phyloP scores from a whole-genome alignment of 352 stramenopile species.

The Globisporangium heterothallicum region DNA sequence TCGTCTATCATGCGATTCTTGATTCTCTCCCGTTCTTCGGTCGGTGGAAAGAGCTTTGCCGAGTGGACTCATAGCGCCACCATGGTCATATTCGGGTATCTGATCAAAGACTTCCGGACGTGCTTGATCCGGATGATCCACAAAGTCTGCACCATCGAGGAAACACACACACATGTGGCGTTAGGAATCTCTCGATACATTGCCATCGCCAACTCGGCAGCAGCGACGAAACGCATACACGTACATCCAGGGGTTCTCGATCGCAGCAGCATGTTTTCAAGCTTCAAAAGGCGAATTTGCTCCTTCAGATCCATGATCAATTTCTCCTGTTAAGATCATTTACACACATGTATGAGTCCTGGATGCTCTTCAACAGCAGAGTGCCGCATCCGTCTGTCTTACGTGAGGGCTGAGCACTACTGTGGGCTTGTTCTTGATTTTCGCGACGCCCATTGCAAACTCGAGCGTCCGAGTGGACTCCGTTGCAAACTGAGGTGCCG shows the following conservation, averaged over 20 bases:
- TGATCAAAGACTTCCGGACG: neutral
- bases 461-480: constrained; percentile 67
- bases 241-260: constrained; percentile 58
- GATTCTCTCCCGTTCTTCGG: constrained; percentile 10
- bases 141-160: constrained; percentile 39
- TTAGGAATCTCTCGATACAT: neutral
- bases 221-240: too few species aligned
- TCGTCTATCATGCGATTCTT: constrained; percentile 7
- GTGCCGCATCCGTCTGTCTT: too few species aligned
- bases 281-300: constrained; percentile 57
- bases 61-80: constrained; percentile 9
- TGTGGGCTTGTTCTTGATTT: constrained; percentile 72
- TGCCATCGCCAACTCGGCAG: neutral
- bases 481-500: constrained; percentile 41
- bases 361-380: too few species aligned
- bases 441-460: constrained; percentile 76
- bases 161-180: neutral
- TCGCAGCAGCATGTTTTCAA: constrained; percentile 69
- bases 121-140: constrained; percentile 27
- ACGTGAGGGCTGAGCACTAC: constrained; percentile 61
- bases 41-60: constrained; percentile 17
- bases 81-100: neutral
- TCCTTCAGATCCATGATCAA: constrained; percentile 63
- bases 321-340: constrained; percentile 47
- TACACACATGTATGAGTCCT: neutral